Evolutionary conservation across 2,329 filamentous ascomycete species (phyloP).

Genomic region (Colletotrichum incanum): DNA sequence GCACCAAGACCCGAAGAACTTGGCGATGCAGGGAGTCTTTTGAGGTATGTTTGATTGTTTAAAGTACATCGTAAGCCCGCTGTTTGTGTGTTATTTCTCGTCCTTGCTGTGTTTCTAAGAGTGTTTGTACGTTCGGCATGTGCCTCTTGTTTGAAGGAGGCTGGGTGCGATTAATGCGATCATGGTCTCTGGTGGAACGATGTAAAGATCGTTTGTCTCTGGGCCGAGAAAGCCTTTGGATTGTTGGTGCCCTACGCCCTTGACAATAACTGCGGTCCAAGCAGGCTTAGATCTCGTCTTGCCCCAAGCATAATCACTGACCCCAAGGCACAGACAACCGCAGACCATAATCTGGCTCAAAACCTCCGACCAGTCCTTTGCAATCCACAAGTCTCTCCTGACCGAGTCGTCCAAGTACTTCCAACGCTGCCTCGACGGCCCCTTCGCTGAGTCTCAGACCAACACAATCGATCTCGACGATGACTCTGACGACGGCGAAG

Average conservation of each 20-base stretch:
- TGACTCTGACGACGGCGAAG: neutral
- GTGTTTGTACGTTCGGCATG: neutral
- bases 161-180: neutral
- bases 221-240: neutral
- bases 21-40: constrained; percentile 12
- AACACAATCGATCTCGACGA: constrained; percentile 40
- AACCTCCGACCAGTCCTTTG: constrained; percentile 27
- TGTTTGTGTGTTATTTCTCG: neutral
- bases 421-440: constrained; percentile 37
- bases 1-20: constrained; percentile 32
- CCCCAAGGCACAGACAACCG: constrained; percentile 27
- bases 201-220: neutral
- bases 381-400: constrained; percentile 37
- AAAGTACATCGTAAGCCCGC: neutral
- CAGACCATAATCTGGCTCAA: constrained; percentile 41
- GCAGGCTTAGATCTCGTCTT: neutral
- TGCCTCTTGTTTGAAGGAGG: too few relatives aligned
- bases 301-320: neutral
- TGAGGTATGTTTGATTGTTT: constrained; percentile 1
- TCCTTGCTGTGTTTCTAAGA: neutral
- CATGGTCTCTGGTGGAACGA: too few relatives aligned
- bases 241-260: too few relatives aligned
- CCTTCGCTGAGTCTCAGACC: constrained; percentile 29
- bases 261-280: neutral
- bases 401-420: constrained; percentile 40